Base-by-base conservation (phyloP, 1,284 basidiomycete genomes). In the Moesziomyces globuligerus region DNA sequence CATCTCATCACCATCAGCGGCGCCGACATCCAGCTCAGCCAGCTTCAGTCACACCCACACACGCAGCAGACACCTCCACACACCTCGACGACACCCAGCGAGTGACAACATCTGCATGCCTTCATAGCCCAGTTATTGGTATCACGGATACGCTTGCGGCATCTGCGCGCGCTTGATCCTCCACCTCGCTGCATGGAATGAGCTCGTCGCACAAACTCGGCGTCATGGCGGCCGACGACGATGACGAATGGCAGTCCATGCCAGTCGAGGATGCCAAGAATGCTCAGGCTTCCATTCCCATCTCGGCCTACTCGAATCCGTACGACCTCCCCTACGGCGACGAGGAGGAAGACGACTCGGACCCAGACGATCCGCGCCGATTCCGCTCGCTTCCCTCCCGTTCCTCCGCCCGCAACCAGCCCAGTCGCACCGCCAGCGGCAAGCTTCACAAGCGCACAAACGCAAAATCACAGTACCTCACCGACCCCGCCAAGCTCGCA, bases 231-330 rank as follows among this genome's bases (percentile, higher is more conserved):
- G 43, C 42, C 29, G 42, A 53, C 28, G 74, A 75, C 46, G 75
- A 76, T n/a, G 75, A 78, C 50, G 76, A 78, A 28, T 78, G 76
- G 76, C 46, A 78, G 64, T 66, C 72, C 26, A 77, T 77, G 74
- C 72, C 68, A 1, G 72, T 74, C 20, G 60, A 68, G 36, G 38
- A 38, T 2, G 44, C 41, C 3, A 17, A 49, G 7, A 9, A 50
- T 0, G 39, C 47, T 1, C 17, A 13, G n/a, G 26, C 54, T 20
- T 53, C 64, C 4, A 57, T 59, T 28, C 51, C 48, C n/a, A 44
- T 38, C 23, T 48, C 48, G 17, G 48, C 51, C 15, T 65, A 61
- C 46, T 48, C 58, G n/a, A 74, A 62, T 13, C 66, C 55, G 5
- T 25, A 55, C 46, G 66, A 70, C 28, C 50, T 64, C 18, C 56